These are phyloP conservation scores for Cyclaneusma minus DNA, from an alignment of 2,329 filamentous ascomycete species.

Conservation along the genomic window DNA sequence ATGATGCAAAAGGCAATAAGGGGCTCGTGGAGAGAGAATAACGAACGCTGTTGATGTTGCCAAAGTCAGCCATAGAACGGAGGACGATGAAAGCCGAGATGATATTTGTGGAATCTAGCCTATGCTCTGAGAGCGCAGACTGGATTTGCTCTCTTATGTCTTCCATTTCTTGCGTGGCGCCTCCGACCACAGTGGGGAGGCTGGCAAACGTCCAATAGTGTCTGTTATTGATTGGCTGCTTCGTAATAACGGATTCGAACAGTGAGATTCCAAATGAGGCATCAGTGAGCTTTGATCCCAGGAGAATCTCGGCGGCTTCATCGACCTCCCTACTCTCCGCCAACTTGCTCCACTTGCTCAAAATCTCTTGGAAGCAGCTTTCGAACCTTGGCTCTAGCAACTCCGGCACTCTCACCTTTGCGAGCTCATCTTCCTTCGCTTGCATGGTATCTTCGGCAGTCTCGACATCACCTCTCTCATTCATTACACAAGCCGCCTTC, in stretches of 20 bases:
- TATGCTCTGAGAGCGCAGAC: constrained; percentile 20
- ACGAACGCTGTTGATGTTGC: constrained; percentile 43
- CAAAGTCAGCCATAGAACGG: constrained; percentile 67
- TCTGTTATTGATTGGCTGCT: constrained; percentile 3
- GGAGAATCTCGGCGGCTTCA: no score
- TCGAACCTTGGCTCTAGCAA: constrained; percentile 51
- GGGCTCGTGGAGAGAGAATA: background rate
- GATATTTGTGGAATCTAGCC: constrained; percentile 26
- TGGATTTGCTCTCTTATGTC: constrained; percentile 30
- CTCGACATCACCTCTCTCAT: no score
- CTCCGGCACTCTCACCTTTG: constrained; percentile 33
- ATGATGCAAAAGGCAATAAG: no score
- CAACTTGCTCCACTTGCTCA: no score
- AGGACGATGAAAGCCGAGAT: constrained; percentile 52
- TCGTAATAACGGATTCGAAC: constrained; percentile 17
- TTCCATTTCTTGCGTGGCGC: constrained; percentile 28
- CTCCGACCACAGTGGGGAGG: constrained; percentile 5
- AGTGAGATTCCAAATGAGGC: no score
- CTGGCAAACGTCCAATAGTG: constrained; percentile 6
- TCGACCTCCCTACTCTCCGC: no score
- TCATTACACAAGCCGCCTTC: constrained; percentile 36
- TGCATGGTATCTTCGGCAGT: background rate
- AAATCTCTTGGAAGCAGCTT: no score
- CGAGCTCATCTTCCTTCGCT: constrained; percentile 22
- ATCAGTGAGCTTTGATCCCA: no score